Evolutionary conservation across 2,329 filamentous ascomycete genomes (phyloP).

Genomic region (Septoria petroselini): DNA sequence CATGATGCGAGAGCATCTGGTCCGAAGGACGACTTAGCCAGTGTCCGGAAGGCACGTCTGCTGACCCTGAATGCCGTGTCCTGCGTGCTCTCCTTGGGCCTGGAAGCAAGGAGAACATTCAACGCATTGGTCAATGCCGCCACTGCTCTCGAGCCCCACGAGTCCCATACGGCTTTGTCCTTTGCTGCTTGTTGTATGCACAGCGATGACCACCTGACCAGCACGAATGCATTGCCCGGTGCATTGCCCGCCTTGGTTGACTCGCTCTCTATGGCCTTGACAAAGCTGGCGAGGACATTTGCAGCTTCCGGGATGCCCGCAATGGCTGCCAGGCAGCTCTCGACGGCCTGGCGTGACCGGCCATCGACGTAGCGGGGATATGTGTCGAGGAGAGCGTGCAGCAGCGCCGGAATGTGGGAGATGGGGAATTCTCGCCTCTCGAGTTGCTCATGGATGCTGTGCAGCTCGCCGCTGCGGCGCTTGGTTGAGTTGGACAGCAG

Average conservation of each 20-base stretch:
- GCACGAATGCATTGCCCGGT: constrained; percentile 75
- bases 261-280: constrained; percentile 67
- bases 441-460: constrained; percentile 45
- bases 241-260: constrained; percentile 74
- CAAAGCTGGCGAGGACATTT: constrained; percentile 59
- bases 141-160: constrained; percentile 64
- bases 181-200: constrained; percentile 69
- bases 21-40: constrained; percentile 61
- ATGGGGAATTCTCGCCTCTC: constrained; percentile 35
- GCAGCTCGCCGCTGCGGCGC: constrained; percentile 46
- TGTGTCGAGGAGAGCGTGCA: constrained; percentile 78
- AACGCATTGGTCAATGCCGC: constrained; percentile 68
- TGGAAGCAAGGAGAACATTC: constrained; percentile 71
- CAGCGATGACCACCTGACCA: constrained; percentile 85
- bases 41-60: constrained; percentile 72
- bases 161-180: constrained; percentile 59
- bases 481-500: constrained; percentile 51
- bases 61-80: constrained; percentile 74
- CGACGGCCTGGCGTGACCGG: constrained; percentile 75
- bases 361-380: constrained; percentile 86
- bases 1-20: constrained; percentile 61
- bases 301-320: constrained; percentile 59
- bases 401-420: constrained; percentile 33
- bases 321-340: constrained; percentile 71
- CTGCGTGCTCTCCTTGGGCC: constrained; percentile 61